A percentile compares a stretch with the other conserved stretches of the same genome.
These are phyloP conservation scores for Teratosphaeria zuluensis DNA, from an alignment of 2,329 filamentous ascomycete species.

Conservation along the genomic window DNA sequence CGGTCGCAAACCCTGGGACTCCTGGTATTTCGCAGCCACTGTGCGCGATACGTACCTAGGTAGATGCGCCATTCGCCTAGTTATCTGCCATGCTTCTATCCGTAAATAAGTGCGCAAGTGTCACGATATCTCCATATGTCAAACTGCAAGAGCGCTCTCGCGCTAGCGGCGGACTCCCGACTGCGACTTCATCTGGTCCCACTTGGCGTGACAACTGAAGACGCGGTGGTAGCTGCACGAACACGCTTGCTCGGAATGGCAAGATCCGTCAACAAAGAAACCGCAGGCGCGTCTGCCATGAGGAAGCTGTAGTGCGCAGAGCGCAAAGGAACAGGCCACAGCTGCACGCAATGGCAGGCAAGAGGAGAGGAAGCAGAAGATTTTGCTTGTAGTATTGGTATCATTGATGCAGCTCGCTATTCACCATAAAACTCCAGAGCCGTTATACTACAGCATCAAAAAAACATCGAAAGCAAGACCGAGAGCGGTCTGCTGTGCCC, in stretches of 20 bases:
- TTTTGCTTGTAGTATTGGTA: slow-evolving; percentile 15
- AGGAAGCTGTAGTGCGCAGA: background rate
- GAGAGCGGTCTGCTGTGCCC: slow-evolving; percentile 14
- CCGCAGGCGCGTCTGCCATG: background rate
- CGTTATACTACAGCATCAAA: slow-evolving; percentile 23
- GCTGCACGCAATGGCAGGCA: no score
- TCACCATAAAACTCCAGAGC: slow-evolving; percentile 20
- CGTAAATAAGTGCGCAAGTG: background rate
- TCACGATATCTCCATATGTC: background rate
- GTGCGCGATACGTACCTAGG: no score
- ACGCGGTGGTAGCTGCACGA: slow-evolving; percentile 14
- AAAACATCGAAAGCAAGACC: slow-evolving; percentile 14
- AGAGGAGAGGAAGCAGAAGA: slow-evolving; percentile 1
- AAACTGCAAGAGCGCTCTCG: background rate
- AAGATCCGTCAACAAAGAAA: background rate
- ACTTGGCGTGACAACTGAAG: slow-evolving; percentile 1
- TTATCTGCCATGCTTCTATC: background rate
- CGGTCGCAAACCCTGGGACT: background rate
- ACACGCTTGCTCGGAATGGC: slow-evolving; percentile 3
- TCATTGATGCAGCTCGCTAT: slow-evolving; percentile 19
- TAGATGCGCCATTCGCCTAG: background rate
- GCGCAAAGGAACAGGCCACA: background rate
- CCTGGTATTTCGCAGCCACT: background rate
- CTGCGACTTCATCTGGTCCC: background rate
- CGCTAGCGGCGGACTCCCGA: background rate